phyloP scores from a whole-genome alignment of 257 asterid species.

The Craterostigma plantagineum region DNA sequence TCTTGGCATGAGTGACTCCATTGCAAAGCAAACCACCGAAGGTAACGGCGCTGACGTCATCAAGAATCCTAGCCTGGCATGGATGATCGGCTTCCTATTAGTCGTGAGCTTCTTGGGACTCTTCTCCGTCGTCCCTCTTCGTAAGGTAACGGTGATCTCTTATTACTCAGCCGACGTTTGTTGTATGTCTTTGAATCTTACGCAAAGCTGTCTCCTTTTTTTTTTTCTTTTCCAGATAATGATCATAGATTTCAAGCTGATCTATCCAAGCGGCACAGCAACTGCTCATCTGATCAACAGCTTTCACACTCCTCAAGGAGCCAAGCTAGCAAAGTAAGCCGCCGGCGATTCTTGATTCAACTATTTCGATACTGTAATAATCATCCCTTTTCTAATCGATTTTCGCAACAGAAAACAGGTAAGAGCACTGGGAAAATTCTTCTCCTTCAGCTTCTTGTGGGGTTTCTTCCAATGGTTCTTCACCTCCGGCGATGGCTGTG shows the following conservation, averaged over 20 bases:
- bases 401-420: conserved; percentile 85
- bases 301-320: conserved; percentile 91
- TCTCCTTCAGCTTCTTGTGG: conserved; percentile 88
- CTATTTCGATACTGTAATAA: conserved; percentile 1
- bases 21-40: conserved; percentile 56
- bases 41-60: conserved; percentile 19
- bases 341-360: neutral
- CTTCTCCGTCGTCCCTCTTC: conserved; percentile 76
- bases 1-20: conserved; percentile 67
- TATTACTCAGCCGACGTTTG: too few species aligned
- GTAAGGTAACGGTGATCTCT: conserved; percentile 66
- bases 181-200: neutral
- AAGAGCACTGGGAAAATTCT: conserved; percentile 66
- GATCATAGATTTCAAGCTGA: conserved; percentile 80
- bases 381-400: conserved; percentile 6
- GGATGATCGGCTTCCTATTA: conserved; percentile 89
- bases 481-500: conserved; percentile 73
- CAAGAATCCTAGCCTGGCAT: conserved; percentile 55
- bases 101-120: conserved; percentile 92
- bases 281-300: conserved; percentile 91
- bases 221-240: too few species aligned
- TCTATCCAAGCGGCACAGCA: conserved; percentile 95
- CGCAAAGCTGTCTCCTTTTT: neutral
- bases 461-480: conserved; percentile 98
- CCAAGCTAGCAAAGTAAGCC: conserved; percentile 84